phyloP scores from a whole-genome alignment of 371 early-diverging fungal genomes.

The Mortierella sp. region DNA sequence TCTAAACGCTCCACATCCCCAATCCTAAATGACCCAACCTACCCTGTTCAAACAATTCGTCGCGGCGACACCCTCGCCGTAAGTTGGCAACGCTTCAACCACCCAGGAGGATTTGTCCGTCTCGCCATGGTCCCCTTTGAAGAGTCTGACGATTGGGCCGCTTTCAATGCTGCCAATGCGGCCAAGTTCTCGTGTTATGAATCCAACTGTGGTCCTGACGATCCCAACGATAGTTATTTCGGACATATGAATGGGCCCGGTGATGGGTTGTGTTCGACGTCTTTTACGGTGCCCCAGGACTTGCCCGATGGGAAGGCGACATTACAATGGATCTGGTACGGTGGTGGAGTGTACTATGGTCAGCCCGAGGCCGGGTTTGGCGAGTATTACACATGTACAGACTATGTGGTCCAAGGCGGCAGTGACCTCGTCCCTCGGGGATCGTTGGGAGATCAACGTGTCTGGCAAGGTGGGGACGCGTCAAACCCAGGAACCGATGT shows the following conservation, averaged over 20 bases:
- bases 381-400: conserved; percentile 70
- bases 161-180: conserved; percentile 64
- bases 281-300: conserved; percentile 64
- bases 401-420: conserved; percentile 66
- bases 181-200: conserved; percentile 71
- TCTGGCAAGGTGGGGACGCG: conserved; percentile 67
- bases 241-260: conserved; percentile 64
- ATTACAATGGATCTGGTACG: conserved; percentile 75
- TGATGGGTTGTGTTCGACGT: conserved; percentile 61
- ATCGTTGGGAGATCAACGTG: conserved; percentile 16
- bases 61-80: conserved; percentile 67
- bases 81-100: conserved; percentile 70
- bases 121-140: conserved; percentile 69
- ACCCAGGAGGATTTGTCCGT: conserved; percentile 76
- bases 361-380: conserved; percentile 67
- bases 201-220: conserved; percentile 63
- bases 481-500: conserved; percentile 64
- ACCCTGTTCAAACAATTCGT: conserved; percentile 59
- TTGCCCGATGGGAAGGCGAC: conserved; percentile 68
- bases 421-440: conserved; percentile 12
- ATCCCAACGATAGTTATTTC: conserved; percentile 47
- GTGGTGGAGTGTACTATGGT: conserved; percentile 70
- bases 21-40: conserved; percentile 59
- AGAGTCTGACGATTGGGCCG: conserved; percentile 64
- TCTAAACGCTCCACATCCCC: conserved; percentile 57